These are phyloP conservation scores for Diplodia corticola DNA, from an alignment of 2,329 filamentous ascomycete genomes.

Conservation along the genomic window DNA sequence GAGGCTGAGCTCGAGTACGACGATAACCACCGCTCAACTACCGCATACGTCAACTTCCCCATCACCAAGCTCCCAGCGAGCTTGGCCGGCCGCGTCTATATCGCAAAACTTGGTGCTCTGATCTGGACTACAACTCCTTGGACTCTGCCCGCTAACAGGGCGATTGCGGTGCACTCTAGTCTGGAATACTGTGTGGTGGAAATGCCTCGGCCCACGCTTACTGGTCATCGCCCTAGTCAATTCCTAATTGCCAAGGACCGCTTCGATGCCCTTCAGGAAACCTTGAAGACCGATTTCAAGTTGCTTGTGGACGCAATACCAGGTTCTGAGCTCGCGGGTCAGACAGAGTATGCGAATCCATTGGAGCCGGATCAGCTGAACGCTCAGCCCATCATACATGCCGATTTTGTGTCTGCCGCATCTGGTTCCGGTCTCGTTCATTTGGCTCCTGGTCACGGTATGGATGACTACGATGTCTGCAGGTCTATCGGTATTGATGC, in stretches of 20 bases:
- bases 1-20: constrained; percentile 85
- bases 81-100: constrained; percentile 32
- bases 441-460: constrained; percentile 89
- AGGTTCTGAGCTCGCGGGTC: constrained; percentile 65
- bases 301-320: constrained; percentile 59
- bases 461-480: constrained; percentile 92
- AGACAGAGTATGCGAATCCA: constrained; percentile 55
- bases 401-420: constrained; percentile 82
- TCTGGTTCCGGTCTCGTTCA: constrained; percentile 98
- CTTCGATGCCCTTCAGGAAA: constrained; percentile 53
- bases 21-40: constrained; percentile 68
- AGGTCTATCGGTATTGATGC: constrained; percentile 66
- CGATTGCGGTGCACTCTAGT: constrained; percentile 76
- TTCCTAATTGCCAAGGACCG: constrained; percentile 73
- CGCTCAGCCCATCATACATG: constrained; percentile 72
- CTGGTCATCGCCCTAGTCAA: constrained; percentile 37
- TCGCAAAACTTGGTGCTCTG: constrained; percentile 65
- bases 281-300: constrained; percentile 38
- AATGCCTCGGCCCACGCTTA: constrained; percentile 32
- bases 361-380: constrained; percentile 61
- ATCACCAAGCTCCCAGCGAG: constrained; percentile 52
- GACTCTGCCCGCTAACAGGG: constrained; percentile 91
- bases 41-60: constrained; percentile 80
- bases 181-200: constrained; percentile 72
- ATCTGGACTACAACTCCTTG: constrained; percentile 99